Base-by-base conservation (phyloP, 306 rosid genomes). In the Prunus campanulata region DNA sequence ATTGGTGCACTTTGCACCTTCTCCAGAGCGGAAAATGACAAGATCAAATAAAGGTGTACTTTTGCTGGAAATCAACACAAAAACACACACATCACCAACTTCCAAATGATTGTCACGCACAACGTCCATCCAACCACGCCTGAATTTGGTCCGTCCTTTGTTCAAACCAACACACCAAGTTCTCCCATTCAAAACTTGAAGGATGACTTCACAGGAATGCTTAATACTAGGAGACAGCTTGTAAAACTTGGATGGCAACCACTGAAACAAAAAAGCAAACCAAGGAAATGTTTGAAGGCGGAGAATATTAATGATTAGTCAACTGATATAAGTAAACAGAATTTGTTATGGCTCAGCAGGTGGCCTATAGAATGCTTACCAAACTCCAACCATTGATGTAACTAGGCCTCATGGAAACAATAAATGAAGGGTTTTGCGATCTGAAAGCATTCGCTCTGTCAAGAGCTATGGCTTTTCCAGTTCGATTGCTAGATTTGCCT, bases 41-140 rank as follows among this genome's bases (percentile, higher is more conserved):
- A 74, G 47, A 44, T 74, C 47, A 18, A 74, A 61, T 6, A 39
- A 7, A 39, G 44, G 44, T 7, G 44, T 39, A 39, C 44, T 39
- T 39, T 7, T 39, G 44, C 1, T 12, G 22, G 27, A 12, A 24
- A 25, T 63, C 24, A 29, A 35, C 50, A 60, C 50, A 46, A 74
- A 74, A n/a, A 63, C 62, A 63, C 78, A 74, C 12, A 27, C 62
- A 32, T 74, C 44, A 39, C 44, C 78, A 52, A 74, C 78, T 61
- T 61, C 16, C 44, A 74, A 16, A 11, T 74, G 24, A 64, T 62
- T 75, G 51, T 64, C 71, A 35, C 44, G n/a, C 6, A 35, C 71
- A 27, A 46, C 7, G 6, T 32, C 9, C 51, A 19, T 6, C 71
- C 62, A 25, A 66, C 72, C 62, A 27, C 3, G 9, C 20, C 20